phyloP scores from a whole-genome alignment of 2,329 filamentous ascomycete species.

The Ascochyta clinopodiicola region DNA sequence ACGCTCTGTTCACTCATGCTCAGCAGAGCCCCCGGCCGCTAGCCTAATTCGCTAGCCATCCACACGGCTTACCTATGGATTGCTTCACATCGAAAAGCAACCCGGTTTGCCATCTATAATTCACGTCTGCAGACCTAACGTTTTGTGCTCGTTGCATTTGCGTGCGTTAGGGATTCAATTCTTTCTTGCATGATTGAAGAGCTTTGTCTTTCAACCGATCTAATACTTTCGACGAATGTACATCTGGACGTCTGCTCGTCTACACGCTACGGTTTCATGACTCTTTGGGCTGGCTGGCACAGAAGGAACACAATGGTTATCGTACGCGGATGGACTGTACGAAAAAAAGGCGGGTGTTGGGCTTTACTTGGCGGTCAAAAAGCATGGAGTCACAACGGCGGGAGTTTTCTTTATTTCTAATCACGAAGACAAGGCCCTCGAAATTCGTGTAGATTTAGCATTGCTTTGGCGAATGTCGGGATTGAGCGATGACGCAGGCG shows the following conservation, averaged over 20 bases:
- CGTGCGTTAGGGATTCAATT: conserved; percentile 37
- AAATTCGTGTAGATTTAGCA: conserved; percentile 29
- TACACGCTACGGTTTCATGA: conserved; percentile 25
- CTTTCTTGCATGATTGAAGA: conserved; percentile 27
- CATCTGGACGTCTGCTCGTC: conserved; percentile 19
- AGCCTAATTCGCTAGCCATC: conserved; percentile 28
- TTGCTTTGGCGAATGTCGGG: conserved; percentile 21
- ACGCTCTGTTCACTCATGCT: conserved; percentile 54
- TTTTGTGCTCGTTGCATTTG: conserved; percentile 45
- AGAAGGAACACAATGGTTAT: conserved; percentile 26
- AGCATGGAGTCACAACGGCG: conserved; percentile 30
- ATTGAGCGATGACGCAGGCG: conserved; percentile 12
- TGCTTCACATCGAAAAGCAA: conserved; percentile 1
- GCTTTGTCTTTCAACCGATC: conserved; percentile 23
- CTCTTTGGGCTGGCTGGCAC: conserved; percentile 36
- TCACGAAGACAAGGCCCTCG: conserved; percentile 11
- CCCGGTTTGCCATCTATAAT: conserved; percentile 12
- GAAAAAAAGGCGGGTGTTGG: conserved; percentile 12
- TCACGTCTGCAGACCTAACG: conserved; percentile 23
- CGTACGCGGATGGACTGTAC: conserved; percentile 16
- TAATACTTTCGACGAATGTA: conserved; percentile 25
- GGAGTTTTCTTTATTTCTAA: conserved; percentile 17
- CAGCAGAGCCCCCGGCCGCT: conserved; percentile 54
- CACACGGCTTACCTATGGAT: conserved; percentile 7
- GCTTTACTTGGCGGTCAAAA: conserved; percentile 31